phyloP scores from a whole-genome alignment of 768 basidiomycete species.

The Suillus decipiens region DNA sequence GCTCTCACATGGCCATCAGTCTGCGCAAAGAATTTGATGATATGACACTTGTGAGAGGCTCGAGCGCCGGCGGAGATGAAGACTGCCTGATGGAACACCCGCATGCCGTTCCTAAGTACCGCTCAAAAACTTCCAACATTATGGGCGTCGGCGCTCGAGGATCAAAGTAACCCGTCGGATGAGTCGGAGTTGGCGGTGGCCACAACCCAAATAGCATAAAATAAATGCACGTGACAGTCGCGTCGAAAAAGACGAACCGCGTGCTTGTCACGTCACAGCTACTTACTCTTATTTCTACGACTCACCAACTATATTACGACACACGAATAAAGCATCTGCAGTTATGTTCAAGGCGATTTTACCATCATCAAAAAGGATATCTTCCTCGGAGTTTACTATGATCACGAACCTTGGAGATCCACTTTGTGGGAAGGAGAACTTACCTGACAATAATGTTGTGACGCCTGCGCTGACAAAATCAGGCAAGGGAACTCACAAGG shows the following conservation, averaged over 20 bases:
- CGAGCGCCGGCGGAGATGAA: neutral
- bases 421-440: conserved; percentile 68
- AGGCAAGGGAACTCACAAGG: conserved; percentile 23
- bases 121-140: neutral
- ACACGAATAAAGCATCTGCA: neutral
- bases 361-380: conserved; percentile 59
- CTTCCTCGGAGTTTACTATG: conserved; percentile 74
- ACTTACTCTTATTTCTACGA: neutral
- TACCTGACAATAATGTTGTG: conserved; percentile 43
- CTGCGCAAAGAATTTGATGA: neutral
- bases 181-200: neutral
- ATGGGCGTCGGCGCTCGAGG: conserved; percentile 6
- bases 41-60: conserved; percentile 18
- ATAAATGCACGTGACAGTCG: conserved; percentile 37
- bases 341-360: conserved; percentile 85
- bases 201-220: conserved; percentile 18
- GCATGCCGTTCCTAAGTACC: neutral
- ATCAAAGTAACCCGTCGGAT: no score
- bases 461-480: conserved; percentile 33
- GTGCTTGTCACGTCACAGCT: conserved; percentile 15
- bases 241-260: conserved; percentile 34
- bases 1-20: conserved; percentile 10
- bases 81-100: neutral
- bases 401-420: conserved; percentile 54
- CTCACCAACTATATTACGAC: conserved; percentile 11